Evolutionary conservation across 345 rosid genomes (phyloP).

Genomic region (Eucalyptus victrix): DNA sequence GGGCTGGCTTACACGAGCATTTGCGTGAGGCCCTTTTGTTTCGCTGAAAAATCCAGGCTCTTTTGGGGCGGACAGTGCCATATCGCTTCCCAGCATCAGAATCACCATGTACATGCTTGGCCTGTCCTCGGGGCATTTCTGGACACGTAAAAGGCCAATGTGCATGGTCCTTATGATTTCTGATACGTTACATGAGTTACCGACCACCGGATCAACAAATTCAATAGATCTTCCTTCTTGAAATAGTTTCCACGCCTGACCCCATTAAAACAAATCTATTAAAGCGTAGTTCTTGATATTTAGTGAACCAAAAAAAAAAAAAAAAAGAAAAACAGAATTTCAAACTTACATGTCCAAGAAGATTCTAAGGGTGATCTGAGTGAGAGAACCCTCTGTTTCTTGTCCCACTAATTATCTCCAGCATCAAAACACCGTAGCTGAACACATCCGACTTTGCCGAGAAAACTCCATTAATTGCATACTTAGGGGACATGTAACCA

Average conservation of each 20-base stretch:
- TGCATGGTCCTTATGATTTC: conserved; percentile 24
- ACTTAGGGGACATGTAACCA: conserved; percentile 35
- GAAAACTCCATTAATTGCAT: conserved; percentile 19
- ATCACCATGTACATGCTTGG: conserved; percentile 35
- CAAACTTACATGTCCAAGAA: conserved; percentile 13
- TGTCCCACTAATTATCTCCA: background rate
- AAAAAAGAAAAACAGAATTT: too few relatives aligned
- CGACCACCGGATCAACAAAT: conserved; percentile 4
- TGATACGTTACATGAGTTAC: background rate
- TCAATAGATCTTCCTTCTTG: conserved; percentile 14
- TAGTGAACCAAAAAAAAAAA: too few relatives aligned
- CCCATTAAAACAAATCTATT: background rate
- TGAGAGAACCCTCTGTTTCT: conserved; percentile 13
- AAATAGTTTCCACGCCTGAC: conserved; percentile 32
- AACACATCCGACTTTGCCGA: conserved; percentile 20
- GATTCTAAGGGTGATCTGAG: background rate
- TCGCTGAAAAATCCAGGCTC: conserved; percentile 16
- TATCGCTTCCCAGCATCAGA: conserved; percentile 27
- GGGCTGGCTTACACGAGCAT: too few relatives aligned
- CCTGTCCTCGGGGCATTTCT: conserved; percentile 28
- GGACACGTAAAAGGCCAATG: conserved; percentile 32
- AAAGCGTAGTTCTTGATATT: background rate
- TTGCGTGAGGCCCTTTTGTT: background rate
- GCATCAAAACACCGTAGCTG: background rate
- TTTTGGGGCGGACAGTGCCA: conserved; percentile 19